Percentiles rank a stretch among this genome's conserved stretches.
phyloP scores from a whole-genome alignment of 2,329 filamentous ascomycete species.

The Lachnellula subtilissima region DNA sequence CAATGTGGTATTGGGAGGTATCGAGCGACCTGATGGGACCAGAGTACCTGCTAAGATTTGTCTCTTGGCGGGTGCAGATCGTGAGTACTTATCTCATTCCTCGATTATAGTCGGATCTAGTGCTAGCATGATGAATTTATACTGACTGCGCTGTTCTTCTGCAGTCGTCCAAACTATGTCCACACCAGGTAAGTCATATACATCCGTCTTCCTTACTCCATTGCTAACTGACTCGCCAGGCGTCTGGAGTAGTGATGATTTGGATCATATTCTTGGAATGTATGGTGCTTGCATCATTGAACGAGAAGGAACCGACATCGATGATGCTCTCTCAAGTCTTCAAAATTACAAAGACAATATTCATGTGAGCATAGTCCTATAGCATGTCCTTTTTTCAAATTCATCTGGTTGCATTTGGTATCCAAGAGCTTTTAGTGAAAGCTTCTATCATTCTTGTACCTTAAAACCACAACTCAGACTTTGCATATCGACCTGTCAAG shows the following conservation, averaged over 20 bases:
- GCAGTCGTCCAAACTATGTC: too few species aligned
- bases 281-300: conserved; percentile 58
- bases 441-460: too few species aligned
- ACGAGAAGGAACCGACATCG: conserved; percentile 69
- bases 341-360: conserved; percentile 74
- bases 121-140: too few species aligned
- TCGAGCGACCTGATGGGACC: conserved; percentile 62
- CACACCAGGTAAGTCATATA: too few species aligned
- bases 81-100: conserved; percentile 29
- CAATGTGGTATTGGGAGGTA: conserved; percentile 71
- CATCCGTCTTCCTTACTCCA: background rate
- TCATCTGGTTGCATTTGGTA: too few species aligned
- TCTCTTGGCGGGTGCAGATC: conserved; percentile 73
- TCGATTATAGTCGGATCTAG: too few species aligned
- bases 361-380: conserved; percentile 51
- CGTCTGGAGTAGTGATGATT: conserved; percentile 79
- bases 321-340: conserved; percentile 2
- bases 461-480: too few species aligned
- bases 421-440: too few species aligned
- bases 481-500: too few species aligned
- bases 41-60: conserved; percentile 65
- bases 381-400: too few species aligned
- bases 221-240: conserved; percentile 42
- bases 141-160: too few species aligned
- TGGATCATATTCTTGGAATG: conserved; percentile 70